Evolutionary conservation across 208 protist species (phyloP).

Genomic region (Trypanosoma cruzi): DNA sequence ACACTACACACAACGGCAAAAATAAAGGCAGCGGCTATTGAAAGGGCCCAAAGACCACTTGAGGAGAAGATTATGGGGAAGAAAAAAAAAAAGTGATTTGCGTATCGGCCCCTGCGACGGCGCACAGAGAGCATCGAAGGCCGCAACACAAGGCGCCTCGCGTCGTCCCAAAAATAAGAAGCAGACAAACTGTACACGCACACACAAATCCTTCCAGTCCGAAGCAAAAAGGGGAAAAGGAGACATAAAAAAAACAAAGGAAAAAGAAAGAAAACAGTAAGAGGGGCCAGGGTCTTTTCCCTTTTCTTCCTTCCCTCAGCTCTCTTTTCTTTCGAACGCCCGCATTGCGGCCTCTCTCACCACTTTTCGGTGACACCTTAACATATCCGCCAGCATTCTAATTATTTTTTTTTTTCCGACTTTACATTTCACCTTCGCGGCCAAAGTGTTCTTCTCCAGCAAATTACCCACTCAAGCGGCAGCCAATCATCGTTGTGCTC

Average conservation of each 20-base stretch:
- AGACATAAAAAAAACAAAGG: not conserved
- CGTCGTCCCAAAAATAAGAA: not conserved
- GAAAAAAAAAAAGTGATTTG: not conserved
- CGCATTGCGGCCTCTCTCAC: not conserved
- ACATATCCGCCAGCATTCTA: too few relatives aligned
- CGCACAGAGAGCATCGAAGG: not conserved
- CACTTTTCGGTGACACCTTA: not conserved
- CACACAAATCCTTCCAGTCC: conserved; percentile 1
- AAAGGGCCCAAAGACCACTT: not conserved
- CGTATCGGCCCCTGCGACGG: too few relatives aligned
- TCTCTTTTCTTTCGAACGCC: not conserved
- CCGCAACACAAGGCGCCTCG: not conserved
- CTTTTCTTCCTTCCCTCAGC: not conserved
- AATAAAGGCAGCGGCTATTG: conserved; percentile 15
- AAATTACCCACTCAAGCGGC: too few relatives aligned
- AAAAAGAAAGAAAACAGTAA: conserved; percentile 3
- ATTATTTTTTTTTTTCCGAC: too few relatives aligned
- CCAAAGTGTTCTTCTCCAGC: too few relatives aligned
- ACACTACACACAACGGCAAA: conserved; percentile 9
- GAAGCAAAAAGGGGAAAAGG: not conserved
- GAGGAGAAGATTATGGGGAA: not conserved
- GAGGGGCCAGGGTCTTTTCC: not conserved
- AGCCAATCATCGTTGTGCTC: not conserved
- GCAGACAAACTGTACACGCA: not conserved
- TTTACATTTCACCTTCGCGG: too few relatives aligned